Base-by-base conservation (phyloP, 371 early-diverging fungal species). In the Rhizomucor miehei region DNA sequence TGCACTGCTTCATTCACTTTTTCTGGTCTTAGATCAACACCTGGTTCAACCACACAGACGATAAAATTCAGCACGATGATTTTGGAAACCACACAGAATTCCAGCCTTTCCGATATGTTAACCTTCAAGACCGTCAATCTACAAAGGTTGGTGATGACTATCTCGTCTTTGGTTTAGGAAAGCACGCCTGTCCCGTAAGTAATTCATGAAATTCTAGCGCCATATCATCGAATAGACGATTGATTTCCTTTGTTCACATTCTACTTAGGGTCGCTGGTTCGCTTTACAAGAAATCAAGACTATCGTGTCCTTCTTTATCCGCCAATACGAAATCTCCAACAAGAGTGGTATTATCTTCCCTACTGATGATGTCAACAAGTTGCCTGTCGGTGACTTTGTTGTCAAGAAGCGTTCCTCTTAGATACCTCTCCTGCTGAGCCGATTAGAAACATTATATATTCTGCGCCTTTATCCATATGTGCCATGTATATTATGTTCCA, bases 91-190 rank as follows among this genome's bases (percentile, higher is more conserved):
- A 57, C 2, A 46, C 57, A 0, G 61, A 63, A 21, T 83, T 80
- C 54, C 38, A 63, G 4, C 75, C 78, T 1, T 78, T 69, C 57
- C 66, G 84, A 36, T 80, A 66, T 35, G 65, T 79, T 6, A 64
- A 64, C n/a, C n/a, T 29, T 9, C 51, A 65, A 14, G 45, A 67
- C 17, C 74, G 70, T 47, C 40, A 62, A 1, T 63, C 77, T 0
- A 71, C 70, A 24, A 76, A 75, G 50, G 55, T 78, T 45, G 65
- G 67, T 2, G 52, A 58, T 1, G 75, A 77, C 25, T 77, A 59
- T 43, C 21, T 80, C 1, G 2, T 59, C 8, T 85, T 82, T 60
- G 85, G 85, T 19, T 60, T 79, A 56, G 85, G 85, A 58, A 79
- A 65, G 53, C 64, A 64, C 45, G 64, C 64, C 21, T 64, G 64